Conservation (phyloP, 768 basidiomycete species). For the Boletus fagicola region DNA sequence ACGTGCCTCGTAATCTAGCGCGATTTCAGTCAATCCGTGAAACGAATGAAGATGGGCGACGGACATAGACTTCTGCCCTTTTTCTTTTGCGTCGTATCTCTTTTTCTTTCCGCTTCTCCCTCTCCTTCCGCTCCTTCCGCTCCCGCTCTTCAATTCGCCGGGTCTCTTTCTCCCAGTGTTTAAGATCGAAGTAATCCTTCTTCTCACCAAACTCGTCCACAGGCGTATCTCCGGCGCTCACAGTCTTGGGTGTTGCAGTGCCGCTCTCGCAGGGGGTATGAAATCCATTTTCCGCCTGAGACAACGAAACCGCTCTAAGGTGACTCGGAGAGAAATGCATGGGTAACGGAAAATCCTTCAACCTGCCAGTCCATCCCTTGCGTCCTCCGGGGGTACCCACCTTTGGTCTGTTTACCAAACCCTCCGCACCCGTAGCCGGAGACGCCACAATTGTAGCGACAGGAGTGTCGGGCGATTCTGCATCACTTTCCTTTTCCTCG, state of each 20-base stretch:
- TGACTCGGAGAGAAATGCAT: conserved; percentile 17
- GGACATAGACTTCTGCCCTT: conserved; percentile 75
- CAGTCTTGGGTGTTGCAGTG: conserved; percentile 14
- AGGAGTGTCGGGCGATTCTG: conserved; percentile 17
- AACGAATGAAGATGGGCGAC: conserved; percentile 23
- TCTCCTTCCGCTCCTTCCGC: conserved; percentile 39
- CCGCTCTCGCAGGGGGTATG: conserved; percentile 18
- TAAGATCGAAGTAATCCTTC: conserved; percentile 32
- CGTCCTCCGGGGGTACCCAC: conserved; percentile 11
- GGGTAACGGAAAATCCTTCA: conserved; percentile 42
- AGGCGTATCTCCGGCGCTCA: conserved; percentile 21
- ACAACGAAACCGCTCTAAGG: conserved; percentile 9
- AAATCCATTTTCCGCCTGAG: conserved; percentile 8
- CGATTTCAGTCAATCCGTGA: neutral
- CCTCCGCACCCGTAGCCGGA: conserved; percentile 10
- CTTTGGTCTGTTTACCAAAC: neutral
- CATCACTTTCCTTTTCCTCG: conserved; percentile 11
- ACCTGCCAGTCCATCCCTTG: conserved; percentile 36
- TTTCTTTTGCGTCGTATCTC: conserved; percentile 53
- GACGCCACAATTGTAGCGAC: conserved; percentile 18
- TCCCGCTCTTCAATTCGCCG: conserved; percentile 18
- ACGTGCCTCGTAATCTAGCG: conserved; percentile 77
- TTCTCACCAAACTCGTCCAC: conserved; percentile 21
- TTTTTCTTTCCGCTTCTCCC: conserved; percentile 31
- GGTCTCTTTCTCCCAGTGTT: conserved; percentile 30